Percentiles rank a stretch among this genome's conserved stretches.
Evolutionary conservation across 176 grass and related monocot genomes (phyloP).

Genomic region (Oryza australiensis): DNA sequence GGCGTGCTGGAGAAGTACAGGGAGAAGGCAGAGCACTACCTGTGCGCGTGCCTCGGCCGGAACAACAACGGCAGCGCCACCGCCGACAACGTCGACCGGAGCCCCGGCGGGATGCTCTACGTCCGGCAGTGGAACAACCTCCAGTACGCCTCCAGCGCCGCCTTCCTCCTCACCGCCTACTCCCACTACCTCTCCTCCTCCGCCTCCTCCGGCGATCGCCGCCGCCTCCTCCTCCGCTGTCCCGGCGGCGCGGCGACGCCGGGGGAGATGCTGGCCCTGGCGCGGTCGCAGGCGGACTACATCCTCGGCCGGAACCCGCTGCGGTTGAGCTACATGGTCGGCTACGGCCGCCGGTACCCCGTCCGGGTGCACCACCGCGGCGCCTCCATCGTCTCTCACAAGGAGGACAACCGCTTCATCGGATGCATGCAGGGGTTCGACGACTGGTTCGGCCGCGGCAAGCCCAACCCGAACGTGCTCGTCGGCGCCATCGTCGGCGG

Average conservation of each 20-base stretch:
- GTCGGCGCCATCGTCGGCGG: conserved; percentile 82
- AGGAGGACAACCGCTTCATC: conserved; percentile 75
- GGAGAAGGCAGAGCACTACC: conserved; percentile 84
- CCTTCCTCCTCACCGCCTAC: conserved; percentile 80
- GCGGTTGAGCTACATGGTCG: conserved; percentile 77
- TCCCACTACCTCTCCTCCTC: conserved; percentile 43
- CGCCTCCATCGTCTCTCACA: conserved; percentile 80
- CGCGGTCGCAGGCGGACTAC: conserved; percentile 79
- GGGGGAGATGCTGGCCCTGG: conserved; percentile 52
- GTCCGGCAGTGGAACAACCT: conserved; percentile 87
- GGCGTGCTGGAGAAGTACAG: conserved; percentile 64
- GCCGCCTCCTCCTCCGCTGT: conserved; percentile 47
- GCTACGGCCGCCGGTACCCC: conserved; percentile 63
- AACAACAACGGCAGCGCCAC: conserved; percentile 66
- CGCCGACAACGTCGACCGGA: conserved; percentile 54
- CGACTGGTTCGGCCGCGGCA: conserved; percentile 55
- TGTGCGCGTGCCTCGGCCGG: conserved; percentile 69
- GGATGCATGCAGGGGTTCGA: conserved; percentile 93
- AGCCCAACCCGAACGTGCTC: conserved; percentile 78
- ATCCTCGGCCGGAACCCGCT: conserved; percentile 84
- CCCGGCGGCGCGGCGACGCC: conserved; percentile 24
- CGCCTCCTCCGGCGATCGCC: background rate
- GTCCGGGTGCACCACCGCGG: conserved; percentile 73
- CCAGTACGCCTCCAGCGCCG: conserved; percentile 76
- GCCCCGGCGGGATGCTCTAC: conserved; percentile 76